Evolutionary conservation across 2,329 filamentous ascomycete species (phyloP).

Genomic region (Bipolaris victoriae): DNA sequence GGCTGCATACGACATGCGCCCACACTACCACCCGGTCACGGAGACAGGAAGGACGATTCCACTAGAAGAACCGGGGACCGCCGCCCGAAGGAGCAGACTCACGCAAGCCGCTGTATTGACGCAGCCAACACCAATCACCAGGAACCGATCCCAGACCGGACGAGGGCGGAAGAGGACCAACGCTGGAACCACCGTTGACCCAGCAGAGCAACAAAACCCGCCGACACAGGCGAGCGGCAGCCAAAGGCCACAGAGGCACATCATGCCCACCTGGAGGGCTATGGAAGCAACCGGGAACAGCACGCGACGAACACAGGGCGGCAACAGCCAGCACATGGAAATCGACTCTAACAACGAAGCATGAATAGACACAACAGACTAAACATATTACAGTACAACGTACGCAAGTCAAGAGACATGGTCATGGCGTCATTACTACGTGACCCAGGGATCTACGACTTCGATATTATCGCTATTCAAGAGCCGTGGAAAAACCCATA

Average conservation of each 20-base stretch:
- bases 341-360: slow-evolving; percentile 15
- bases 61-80: too few relatives aligned
- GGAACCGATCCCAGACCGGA: slow-evolving; percentile 7
- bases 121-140: slow-evolving; percentile 2
- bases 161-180: slow-evolving; percentile 16
- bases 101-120: neutral
- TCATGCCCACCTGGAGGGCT: slow-evolving; percentile 13
- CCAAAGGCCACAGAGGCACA: slow-evolving; percentile 12
- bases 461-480: slow-evolving; percentile 30
- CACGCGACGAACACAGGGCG: slow-evolving; percentile 3
- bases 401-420: slow-evolving; percentile 26
- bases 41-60: too few relatives aligned
- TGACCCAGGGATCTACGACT: slow-evolving; percentile 25
- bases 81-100: neutral
- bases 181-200: neutral
- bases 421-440: slow-evolving; percentile 31
- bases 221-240: neutral
- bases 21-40: slow-evolving; percentile 6
- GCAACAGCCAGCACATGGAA: slow-evolving; percentile 16
- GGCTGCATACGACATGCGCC: slow-evolving; percentile 18
- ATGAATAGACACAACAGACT: slow-evolving; percentile 20
- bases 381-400: slow-evolving; percentile 33
- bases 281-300: slow-evolving; percentile 12
- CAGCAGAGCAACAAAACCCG: slow-evolving; percentile 2
- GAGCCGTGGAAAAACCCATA: slow-evolving; percentile 15